Evolutionary conservation across 2,329 filamentous ascomycete genomes (phyloP).

Genomic region (Colletotrichum tanaceti): DNA sequence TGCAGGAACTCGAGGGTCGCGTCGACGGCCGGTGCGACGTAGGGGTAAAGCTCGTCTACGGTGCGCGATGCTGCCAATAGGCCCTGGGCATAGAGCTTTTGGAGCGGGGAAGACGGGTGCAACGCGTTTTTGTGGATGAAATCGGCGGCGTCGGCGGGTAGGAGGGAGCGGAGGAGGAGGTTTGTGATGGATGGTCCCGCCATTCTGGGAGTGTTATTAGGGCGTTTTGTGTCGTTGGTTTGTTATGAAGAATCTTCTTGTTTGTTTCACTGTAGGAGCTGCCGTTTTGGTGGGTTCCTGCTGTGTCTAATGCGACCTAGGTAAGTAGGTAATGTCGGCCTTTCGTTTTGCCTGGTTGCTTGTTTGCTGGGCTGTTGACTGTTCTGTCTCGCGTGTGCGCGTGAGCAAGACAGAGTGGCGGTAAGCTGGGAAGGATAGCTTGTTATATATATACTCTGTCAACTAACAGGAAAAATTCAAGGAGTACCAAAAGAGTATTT

Average conservation of each 20-base stretch:
- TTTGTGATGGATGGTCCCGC: constrained; percentile 48
- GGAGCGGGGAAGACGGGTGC: constrained; percentile 58
- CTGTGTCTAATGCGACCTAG: not conserved
- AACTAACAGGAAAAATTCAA: not conserved
- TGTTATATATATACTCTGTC: not conserved
- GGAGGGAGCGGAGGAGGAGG: constrained; percentile 53
- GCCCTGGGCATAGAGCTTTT: constrained; percentile 53
- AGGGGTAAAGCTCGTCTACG: constrained; percentile 52
- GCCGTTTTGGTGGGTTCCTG: not conserved
- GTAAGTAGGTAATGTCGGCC: not conserved
- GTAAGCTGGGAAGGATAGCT: too few relatives aligned
- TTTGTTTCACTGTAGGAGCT: not conserved
- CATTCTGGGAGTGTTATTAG: constrained; percentile 43
- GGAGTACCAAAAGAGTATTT: not conserved
- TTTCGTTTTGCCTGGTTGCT: not conserved
- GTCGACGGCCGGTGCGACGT: constrained; percentile 58
- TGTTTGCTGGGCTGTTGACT: not conserved
- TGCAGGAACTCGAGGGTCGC: constrained; percentile 50
- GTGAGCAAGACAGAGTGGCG: not conserved
- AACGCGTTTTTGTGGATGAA: constrained; percentile 61
- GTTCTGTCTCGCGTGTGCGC: not conserved
- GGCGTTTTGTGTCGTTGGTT: not conserved
- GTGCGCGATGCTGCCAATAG: constrained; percentile 46
- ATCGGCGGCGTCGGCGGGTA: constrained; percentile 58
- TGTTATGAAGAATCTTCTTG: not conserved